Conservation (phyloP, 2,329 filamentous ascomycete genomes). For the Ophiosphaerella korrae region DNA sequence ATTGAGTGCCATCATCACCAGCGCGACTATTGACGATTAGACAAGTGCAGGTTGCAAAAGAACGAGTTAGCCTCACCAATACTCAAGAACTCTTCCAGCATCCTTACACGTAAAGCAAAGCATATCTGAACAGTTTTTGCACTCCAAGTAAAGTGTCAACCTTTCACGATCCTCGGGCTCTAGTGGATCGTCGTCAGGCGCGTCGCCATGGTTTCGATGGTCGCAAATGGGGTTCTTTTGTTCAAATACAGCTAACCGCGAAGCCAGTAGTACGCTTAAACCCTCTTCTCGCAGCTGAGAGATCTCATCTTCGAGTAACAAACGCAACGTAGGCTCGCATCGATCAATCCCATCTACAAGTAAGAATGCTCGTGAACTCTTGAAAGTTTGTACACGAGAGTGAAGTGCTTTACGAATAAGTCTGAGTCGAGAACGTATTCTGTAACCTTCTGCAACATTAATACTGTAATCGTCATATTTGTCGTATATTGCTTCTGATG, state of each 20-base stretch:
- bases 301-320: conserved; percentile 20
- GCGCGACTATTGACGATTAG: neutral
- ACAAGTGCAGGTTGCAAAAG: neutral
- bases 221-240: conserved; percentile 9
- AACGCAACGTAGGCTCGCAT: conserved; percentile 12
- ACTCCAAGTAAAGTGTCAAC: conserved; percentile 3
- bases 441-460: conserved; percentile 2
- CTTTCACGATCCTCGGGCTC: conserved; percentile 2
- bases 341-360: conserved; percentile 28
- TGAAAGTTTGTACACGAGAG: conserved; percentile 4
- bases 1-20: neutral
- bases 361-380: conserved; percentile 10
- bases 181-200: conserved; percentile 4
- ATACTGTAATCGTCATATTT: neutral
- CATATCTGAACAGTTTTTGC: conserved; percentile 1
- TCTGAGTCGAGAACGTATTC: neutral
- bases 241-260: conserved; percentile 18
- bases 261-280: conserved; percentile 20
- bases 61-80: conserved; percentile 1
- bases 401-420: conserved; percentile 13
- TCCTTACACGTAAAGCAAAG: conserved; percentile 9
- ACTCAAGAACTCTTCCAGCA: conserved; percentile 2
- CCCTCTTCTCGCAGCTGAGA: conserved; percentile 8
- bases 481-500: conserved; percentile 1
- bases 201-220: conserved; percentile 7